A percentile compares a stretch with the other conserved stretches of the same genome.
phyloP scores from a whole-genome alignment of 2,329 filamentous ascomycete species.

The Fusarium sp. region DNA sequence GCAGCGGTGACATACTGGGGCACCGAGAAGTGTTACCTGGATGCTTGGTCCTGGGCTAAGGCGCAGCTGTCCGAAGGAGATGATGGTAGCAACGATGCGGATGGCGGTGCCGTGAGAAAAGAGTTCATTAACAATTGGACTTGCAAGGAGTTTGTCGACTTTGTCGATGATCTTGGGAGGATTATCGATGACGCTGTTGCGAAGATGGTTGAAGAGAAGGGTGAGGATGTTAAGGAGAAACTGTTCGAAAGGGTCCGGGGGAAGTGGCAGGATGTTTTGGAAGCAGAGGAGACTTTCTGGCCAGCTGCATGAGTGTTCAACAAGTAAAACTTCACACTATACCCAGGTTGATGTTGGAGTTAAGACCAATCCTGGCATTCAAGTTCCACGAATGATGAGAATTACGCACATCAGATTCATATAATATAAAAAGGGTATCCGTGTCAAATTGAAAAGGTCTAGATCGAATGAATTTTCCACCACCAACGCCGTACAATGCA shows the following conservation, averaged over 20 bases:
- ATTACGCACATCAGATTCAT: background rate
- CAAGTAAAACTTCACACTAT: background rate
- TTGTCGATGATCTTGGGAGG: constrained; percentile 67
- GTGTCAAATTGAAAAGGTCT: constrained; percentile 42
- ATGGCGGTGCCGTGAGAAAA: constrained; percentile 73
- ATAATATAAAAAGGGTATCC: constrained; percentile 39
- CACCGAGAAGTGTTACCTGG: constrained; percentile 76
- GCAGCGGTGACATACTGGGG: constrained; percentile 81
- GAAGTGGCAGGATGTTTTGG: constrained; percentile 65
- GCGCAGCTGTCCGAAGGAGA: constrained; percentile 50
- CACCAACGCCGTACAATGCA: constrained; percentile 53
- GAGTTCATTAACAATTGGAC: constrained; percentile 80
- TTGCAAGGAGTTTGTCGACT: constrained; percentile 69
- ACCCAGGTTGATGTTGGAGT: background rate
- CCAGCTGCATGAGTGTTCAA: constrained; percentile 51
- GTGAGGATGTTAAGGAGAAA: constrained; percentile 49
- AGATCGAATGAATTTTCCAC: constrained; percentile 32
- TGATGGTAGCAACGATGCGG: constrained; percentile 61
- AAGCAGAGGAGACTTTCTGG: constrained; percentile 72
- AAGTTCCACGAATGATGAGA: too few species aligned
- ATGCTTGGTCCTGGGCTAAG: constrained; percentile 69
- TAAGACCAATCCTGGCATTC: background rate
- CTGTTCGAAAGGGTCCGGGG: constrained; percentile 57
- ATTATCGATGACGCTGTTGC: constrained; percentile 68
- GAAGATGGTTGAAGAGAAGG: constrained; percentile 54